Percentiles rank a stretch among this genome's conserved stretches.
Evolutionary conservation across 2,329 filamentous ascomycete species (phyloP).

Genomic region (Hypoxylon sp.): DNA sequence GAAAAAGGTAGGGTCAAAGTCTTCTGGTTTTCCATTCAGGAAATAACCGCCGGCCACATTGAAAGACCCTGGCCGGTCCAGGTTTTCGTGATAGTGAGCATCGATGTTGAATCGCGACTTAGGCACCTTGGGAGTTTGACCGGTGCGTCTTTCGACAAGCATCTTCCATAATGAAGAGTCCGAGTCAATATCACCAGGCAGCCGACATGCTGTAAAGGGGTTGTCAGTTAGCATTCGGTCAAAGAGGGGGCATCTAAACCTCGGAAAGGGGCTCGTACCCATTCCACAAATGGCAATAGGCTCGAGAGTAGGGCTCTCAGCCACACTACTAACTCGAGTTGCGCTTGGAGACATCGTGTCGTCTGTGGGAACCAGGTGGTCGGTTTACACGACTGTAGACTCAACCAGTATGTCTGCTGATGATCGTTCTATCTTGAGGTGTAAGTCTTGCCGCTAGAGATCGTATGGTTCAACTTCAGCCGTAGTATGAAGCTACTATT

Average conservation of each 20-base stretch:
- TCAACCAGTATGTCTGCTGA: constrained; percentile 1
- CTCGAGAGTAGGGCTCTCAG: constrained; percentile 35
- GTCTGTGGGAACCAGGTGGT: not conserved
- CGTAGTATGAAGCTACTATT: not conserved
- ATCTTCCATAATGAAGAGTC: constrained; percentile 42
- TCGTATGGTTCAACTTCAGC: not conserved
- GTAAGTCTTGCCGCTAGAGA: not conserved
- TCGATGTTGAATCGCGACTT: constrained; percentile 46
- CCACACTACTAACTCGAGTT: not conserved
- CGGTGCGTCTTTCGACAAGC: constrained; percentile 40
- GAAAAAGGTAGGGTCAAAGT: constrained; percentile 55
- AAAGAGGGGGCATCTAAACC: not conserved
- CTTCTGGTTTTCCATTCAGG: constrained; percentile 38
- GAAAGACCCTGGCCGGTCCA: constrained; percentile 44
- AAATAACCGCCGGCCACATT: constrained; percentile 47
- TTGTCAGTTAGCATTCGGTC: not conserved
- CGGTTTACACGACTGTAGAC: not conserved
- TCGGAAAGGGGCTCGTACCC: constrained; percentile 30
- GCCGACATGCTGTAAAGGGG: constrained; percentile 35
- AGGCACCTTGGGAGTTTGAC: constrained; percentile 43
- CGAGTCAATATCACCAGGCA: constrained; percentile 42
- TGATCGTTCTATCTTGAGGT: not conserved
- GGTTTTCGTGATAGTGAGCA: constrained; percentile 45
- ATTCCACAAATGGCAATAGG: constrained; percentile 48
- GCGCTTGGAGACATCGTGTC: constrained; percentile 27